phyloP scores from a whole-genome alignment of 1,284 basidiomycete genomes.

The Apiotrichum brassicae region DNA sequence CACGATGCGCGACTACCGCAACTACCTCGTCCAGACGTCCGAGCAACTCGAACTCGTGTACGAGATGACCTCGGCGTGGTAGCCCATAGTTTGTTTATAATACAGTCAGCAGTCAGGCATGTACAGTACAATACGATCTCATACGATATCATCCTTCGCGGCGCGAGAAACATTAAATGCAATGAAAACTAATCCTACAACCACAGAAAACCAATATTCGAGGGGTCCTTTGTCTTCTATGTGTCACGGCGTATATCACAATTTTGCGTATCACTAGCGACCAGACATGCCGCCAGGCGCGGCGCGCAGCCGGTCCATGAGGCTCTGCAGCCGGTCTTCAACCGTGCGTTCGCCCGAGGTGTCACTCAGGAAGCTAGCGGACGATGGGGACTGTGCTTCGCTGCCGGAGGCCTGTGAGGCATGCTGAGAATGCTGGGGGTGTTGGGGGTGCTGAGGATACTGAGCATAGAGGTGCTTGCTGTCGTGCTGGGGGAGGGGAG shows the following conservation, averaged over 20 bases:
- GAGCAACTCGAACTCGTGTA: conserved; percentile 33
- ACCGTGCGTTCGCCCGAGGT: conserved; percentile 20
- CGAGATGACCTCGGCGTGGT: conserved; percentile 1
- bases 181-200: neutral
- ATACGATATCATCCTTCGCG: no score
- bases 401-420: no score
- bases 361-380: conserved; percentile 25
- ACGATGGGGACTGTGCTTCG: conserved; percentile 18
- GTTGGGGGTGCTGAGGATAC: no score
- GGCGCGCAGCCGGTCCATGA: conserved; percentile 35
- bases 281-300: conserved; percentile 13
- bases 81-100: neutral
- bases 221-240: no score
- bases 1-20: conserved; percentile 32
- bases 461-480: no score
- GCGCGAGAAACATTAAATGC: neutral
- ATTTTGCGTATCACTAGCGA: neutral
- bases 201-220: neutral
- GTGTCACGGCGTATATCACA: no score
- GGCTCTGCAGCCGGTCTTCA: conserved; percentile 40
- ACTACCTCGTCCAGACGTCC: conserved; percentile 31
- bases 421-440: no score
- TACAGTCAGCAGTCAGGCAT: no score
- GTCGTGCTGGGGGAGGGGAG: neutral
- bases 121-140: no score